Evolutionary conservation across 176 grass and related monocot species (phyloP), one percentile per base, ranked within the genome.

Genomic region (Carex cristatella): DNA sequence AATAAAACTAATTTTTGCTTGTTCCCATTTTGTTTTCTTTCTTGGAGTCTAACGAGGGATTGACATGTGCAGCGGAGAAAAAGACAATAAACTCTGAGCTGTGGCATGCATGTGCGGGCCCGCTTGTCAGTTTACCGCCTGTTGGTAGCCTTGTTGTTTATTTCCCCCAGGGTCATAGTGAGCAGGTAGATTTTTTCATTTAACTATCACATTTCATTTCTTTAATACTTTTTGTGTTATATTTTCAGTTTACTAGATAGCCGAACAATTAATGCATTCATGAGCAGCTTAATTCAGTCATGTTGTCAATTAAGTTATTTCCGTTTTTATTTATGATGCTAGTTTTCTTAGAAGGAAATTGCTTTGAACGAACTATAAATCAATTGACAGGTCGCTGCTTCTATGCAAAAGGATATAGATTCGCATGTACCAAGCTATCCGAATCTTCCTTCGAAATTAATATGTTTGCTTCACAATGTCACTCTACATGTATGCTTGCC

Each of bases 131-230:
- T 42, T 81, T 99, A 85, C 97, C 97, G 46, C 97, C 97, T 87
- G 96, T 99, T 55, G 91, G 97, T 60, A 99, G 97, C 81, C 93
- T 99, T 86, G 93, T 99, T 81, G 93, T 99, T 90, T 99, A 99
- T 90, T 99, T 95, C 86, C 93, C 97, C 10, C 97, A 99, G 61
- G 97, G 97, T 38, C 97, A 99, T 83, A 99, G 97, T 83, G 97
- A 99, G 86, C 97, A 99, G 97, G 93, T 99, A 72, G 84, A 28
- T 66, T 46, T 64, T 46, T 32, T 56, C 30, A 79, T 58, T 19
- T n/a, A 23, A 44, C 5, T 18, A 35, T 5, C 11, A 57, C 57
- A 35, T 79, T 79, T 79, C 74, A 58, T 35, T 13, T 51, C 13
- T 37, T 68, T 49, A 33, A 6, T 14, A 12, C 16, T n/a, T 59